Evolutionary conservation across 257 asterid species (phyloP), one percentile per base, ranked within the genome.

Genomic region (Fraxinus pennsylvanica): DNA sequence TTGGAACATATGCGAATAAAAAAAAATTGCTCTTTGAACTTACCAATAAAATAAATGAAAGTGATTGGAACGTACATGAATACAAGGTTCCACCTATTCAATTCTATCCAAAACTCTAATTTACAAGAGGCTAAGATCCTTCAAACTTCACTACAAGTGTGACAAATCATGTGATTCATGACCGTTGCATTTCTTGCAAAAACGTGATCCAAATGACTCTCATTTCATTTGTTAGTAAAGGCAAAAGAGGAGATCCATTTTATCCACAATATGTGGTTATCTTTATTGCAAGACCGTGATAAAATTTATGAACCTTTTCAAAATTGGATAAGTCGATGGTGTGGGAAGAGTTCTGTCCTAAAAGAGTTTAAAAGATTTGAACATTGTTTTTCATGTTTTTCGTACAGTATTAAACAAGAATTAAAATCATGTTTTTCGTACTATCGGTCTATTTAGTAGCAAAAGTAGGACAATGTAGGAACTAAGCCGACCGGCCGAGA

Each of bases 131-230:
- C 70, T 41, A 73, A 72, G 38, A 50, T 54, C 61, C 73, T 74
- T 67, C 69, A 68, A 75, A 4, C 74, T 75, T 71, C 59, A 68
- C 38, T 32, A 47, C 70, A 52, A 29, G 15, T 30, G 72, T 29
- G 81, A 22, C 52, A 74, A 74, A 61, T 87, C 89, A 83, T 81
- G 82, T 85, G 89, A 87, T 79, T 59, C 84, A 79, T 52, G 30
- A 2, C 72, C 22, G 1, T 45, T 33, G 22, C 68, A n/a, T 63
- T 74, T 76, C 79, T 69, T 65, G 66, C 72, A 71, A 77, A 80
- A 45, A 83, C 86, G 89, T 81, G 89, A 85, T 54, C 68, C 9
- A 57, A 78, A 68, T 71, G 57, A 27, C 57, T 57, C 71, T 57
- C 50, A 70, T 65, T 36, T 74, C 71, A 61, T 63, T 71, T 14